Conservation (phyloP, 2,329 filamentous ascomycete genomes). For the Uncinocarpus reesii region DNA sequence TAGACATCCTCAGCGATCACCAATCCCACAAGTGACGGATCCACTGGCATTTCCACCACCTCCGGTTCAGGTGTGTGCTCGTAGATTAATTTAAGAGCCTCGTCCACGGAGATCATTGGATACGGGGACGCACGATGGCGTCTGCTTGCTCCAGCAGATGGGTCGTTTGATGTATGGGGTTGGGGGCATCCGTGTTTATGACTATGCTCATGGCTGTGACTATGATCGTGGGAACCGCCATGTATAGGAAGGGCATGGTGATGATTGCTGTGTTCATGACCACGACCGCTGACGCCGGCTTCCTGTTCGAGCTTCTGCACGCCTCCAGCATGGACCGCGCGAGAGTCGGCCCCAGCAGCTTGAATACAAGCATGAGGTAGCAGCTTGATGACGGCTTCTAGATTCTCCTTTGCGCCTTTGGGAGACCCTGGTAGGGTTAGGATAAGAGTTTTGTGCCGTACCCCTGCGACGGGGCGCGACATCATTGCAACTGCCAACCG, state of each 20-base stretch:
- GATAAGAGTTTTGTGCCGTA: conserved; percentile 70
- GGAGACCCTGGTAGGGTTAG: conserved; percentile 88
- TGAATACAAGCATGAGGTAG: conserved; percentile 91
- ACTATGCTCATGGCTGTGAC: conserved; percentile 46
- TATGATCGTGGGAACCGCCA: conserved; percentile 25
- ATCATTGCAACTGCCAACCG: conserved; percentile 70
- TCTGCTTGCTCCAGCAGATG: conserved; percentile 50
- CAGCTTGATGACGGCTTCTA: conserved; percentile 78
- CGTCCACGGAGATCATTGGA: conserved; percentile 76
- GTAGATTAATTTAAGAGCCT: conserved; percentile 64
- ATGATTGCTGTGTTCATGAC: conserved; percentile 19
- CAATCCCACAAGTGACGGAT: conserved; percentile 57
- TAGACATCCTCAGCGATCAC: conserved; percentile 75
- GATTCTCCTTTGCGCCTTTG: conserved; percentile 88
- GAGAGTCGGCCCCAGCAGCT: conserved; percentile 71
- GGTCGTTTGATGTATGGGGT: conserved; percentile 63
- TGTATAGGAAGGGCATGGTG: conserved; percentile 18
- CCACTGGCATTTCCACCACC: conserved; percentile 50
- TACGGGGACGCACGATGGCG: conserved; percentile 81
- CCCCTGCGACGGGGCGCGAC: conserved; percentile 84
- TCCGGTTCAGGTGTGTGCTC: conserved; percentile 58
- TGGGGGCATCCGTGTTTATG: conserved; percentile 54
- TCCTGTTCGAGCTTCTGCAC: conserved; percentile 75
- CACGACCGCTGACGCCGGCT: conserved; percentile 51
- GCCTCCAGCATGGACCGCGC: conserved; percentile 67